Percentiles rank a stretch among this genome's conserved stretches.
Conservation (phyloP, 202 grass and related monocot genomes). For the Hordeum pubiflorum region DNA sequence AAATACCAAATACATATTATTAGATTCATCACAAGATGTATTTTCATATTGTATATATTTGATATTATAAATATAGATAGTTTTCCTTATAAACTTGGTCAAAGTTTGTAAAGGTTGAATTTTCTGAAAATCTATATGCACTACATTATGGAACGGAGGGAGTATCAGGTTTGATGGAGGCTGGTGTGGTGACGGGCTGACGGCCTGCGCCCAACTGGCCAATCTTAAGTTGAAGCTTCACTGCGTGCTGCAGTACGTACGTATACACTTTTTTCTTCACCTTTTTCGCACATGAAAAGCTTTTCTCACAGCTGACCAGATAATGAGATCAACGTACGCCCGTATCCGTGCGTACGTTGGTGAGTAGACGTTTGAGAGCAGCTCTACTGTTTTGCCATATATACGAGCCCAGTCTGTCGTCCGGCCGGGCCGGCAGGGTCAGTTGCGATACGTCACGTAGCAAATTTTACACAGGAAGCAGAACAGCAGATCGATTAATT, state of each 20-base stretch:
- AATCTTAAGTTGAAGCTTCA: constrained; percentile 28
- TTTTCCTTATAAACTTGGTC: too few relatives aligned
- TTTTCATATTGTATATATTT: too few relatives aligned
- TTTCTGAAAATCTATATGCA: too few relatives aligned
- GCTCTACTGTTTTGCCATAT: neutral
- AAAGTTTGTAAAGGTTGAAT: too few relatives aligned
- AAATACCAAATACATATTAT: too few relatives aligned
- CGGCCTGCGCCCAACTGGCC: neutral
- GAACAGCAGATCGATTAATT: neutral
- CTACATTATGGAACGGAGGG: too few relatives aligned
- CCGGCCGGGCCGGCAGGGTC: too few relatives aligned
- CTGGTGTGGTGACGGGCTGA: neutral
- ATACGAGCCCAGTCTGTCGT: neutral
- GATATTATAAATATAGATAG: too few relatives aligned
- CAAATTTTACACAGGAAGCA: neutral
- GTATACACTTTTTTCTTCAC: neutral
- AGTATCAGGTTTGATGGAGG: neutral
- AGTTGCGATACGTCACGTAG: neutral
- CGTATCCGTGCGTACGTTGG: neutral
- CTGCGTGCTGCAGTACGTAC: neutral
- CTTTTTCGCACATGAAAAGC: neutral
- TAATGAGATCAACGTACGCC: neutral
- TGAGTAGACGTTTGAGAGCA: neutral
- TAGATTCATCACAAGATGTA: too few relatives aligned
- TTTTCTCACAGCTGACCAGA: neutral